Base-by-base conservation (phyloP, 2,329 filamentous ascomycete genomes). In the Sporothrix brasiliensis region DNA sequence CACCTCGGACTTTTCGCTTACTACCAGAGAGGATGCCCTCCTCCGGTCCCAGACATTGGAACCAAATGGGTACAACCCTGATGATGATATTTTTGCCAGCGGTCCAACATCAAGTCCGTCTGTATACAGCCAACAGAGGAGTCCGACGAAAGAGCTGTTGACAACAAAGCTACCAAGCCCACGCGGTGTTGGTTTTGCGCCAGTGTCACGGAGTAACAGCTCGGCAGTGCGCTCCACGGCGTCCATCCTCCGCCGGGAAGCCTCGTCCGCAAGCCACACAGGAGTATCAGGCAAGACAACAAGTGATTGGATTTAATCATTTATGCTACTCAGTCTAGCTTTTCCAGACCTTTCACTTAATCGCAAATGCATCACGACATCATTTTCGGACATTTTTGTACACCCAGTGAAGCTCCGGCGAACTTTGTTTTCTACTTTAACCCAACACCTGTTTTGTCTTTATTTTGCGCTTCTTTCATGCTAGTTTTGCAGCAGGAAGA, bases 101-200 rank as follows among this genome's bases (percentile, higher is more conserved):
- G 53, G 52, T 9, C 77, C 79, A 27, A 83, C 80, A 1, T 79
- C 88, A 2, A 86, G 82, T 70, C 83, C 87, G 2, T 80, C 82
- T 1, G 84, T 88, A 4, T 88, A 88, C 76, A 81, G 79, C 69
- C 83, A 84, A 0, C 66, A 66, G 50, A 76, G 79, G 27, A 81
- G 78, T 68, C 73, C 71, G 11, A 78, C 76, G 11, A 80, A 77
- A 70, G 24, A 75, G 24, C 81, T 78, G 72, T 74, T 82, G 16
- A 78, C 80, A 9, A 69, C 75, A n/a, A 82, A 79, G 73, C 75
- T 83, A 14, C 78, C 81, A 5, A 84, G 81, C 71, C 82, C 70
- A 16, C 69, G 76, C 72, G 82, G 81, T 0, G 82, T 82, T 24
- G 82, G 82, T 41, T 83, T 82, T 74, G 79, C 77, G 61, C 67